phyloP scores from a whole-genome alignment of 2,329 filamentous ascomycete species.

The Hirsutella thompsonii region DNA sequence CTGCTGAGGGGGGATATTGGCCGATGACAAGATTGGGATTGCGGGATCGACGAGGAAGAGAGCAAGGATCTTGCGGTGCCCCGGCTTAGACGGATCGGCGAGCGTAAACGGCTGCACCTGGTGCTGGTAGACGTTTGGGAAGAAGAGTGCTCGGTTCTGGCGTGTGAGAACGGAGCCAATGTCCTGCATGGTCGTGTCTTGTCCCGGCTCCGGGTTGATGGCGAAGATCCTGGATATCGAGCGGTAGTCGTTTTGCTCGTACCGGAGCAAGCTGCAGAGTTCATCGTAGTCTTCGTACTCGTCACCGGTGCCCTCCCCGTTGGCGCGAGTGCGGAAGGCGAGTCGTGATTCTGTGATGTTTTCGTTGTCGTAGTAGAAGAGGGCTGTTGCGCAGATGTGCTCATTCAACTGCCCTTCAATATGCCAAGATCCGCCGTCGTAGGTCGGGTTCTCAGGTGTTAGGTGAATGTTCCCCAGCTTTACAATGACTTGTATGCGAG shows the following conservation, averaged over 20 bases:
- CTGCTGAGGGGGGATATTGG: conserved; percentile 31
- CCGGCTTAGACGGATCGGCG: conserved; percentile 34
- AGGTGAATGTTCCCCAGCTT: conserved; percentile 51
- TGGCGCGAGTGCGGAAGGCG: conserved; percentile 31
- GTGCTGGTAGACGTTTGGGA: conserved; percentile 42
- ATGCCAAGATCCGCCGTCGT: conserved; percentile 41
- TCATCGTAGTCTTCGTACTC: too few species aligned
- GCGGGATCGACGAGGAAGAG: conserved; percentile 49
- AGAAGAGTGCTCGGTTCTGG: conserved; percentile 36
- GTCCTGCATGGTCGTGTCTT: conserved; percentile 14
- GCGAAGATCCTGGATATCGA: conserved; percentile 23
- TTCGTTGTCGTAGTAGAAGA: conserved; percentile 48
- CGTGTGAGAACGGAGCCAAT: conserved; percentile 34
- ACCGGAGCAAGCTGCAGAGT: too few species aligned
- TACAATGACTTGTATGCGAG: conserved; percentile 45
- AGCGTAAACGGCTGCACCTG: conserved; percentile 37
- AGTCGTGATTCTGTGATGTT: conserved; percentile 44
- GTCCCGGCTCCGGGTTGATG: conserved; percentile 7
- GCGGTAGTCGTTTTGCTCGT: conserved; percentile 19
- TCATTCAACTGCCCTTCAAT: conserved; percentile 46
- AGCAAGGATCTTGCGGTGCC: conserved; percentile 46
- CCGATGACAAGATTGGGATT: conserved; percentile 27
- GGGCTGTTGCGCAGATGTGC: conserved; percentile 47
- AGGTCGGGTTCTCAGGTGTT: conserved; percentile 41
- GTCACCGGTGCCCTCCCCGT: too few species aligned